Base-by-base conservation (phyloP, 2,329 filamentous ascomycete species). In the Geosmithia flava region DNA sequence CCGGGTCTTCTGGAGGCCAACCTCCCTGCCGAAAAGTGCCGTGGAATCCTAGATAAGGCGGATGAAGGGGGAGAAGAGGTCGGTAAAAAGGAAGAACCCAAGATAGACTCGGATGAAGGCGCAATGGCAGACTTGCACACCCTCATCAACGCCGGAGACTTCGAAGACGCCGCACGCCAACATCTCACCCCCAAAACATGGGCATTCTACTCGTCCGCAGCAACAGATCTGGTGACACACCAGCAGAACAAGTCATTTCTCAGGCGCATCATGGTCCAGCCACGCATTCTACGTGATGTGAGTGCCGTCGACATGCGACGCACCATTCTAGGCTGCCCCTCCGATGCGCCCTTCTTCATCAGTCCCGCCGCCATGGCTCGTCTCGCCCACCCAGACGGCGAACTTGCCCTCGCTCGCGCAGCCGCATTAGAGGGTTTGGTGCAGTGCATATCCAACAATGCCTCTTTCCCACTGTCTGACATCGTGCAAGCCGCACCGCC, bases 131-230 rank as follows among this genome's bases (percentile, higher is more conserved):
- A n/a, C 67, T 57, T 77, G 3, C 55, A 68, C 29, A 67, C 68
- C 0, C 52, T 76, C 33, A 68, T 76, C 51, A 74, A 68, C 45
- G 61, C 69, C 2, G 62, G 69, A 27, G 75, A 78, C 53, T 75
- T 78, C 49, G 69, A 75, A 50, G 51, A 53, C 3, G 59, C 69
- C 0, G 75, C 74, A 1, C 65, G 65, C 7, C 67, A 65, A 37
- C 68, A 65, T 0, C 61, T 71, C 2, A 65, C 62, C 7, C 59
- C 62, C 17, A 75, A 76, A 53, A 69, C 70, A 2, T 76, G 72
- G 71, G 74, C 74, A 0, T 78, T 76, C 53, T 75, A 76, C 54
- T 72, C 70, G 15, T 72, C 71, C 17, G 75, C 73, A 1, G 67
- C 73, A 13, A 75, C 71, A 10, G 74, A 78, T 58, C 58, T 75